Evolutionary conservation across 768 basidiomycete species (phyloP).

Genomic region (Sporobolomyces phaffii): DNA sequence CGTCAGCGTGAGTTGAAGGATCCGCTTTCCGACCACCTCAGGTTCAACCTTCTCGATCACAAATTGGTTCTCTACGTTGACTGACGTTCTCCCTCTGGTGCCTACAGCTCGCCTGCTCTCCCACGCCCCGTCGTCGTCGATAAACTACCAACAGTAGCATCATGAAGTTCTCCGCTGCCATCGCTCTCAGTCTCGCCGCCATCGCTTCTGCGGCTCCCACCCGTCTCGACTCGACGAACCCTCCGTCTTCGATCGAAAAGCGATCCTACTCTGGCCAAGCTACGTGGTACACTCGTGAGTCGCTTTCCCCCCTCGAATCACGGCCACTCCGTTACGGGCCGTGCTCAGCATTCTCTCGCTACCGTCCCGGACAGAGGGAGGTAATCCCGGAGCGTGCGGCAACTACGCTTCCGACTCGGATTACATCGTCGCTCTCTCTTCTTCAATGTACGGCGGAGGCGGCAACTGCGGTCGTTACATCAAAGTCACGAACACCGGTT

Average conservation of each 20-base stretch:
- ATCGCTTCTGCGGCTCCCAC: constrained; percentile 33
- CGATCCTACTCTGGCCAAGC: constrained; percentile 45
- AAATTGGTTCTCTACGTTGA: not conserved
- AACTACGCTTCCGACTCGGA: constrained; percentile 53
- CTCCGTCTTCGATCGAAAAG: not conserved
- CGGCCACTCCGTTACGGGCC: too few species aligned
- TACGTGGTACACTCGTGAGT: constrained; percentile 56
- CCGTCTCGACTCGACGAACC: not conserved
- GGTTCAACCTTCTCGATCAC: not conserved
- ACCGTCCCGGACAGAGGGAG: constrained; percentile 49
- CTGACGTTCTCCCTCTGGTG: not conserved
- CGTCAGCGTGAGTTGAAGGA: not conserved
- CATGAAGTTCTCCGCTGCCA: not conserved
- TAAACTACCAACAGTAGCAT: not conserved
- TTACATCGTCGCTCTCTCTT: constrained; percentile 52
- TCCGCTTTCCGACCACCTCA: not conserved
- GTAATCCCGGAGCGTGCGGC: constrained; percentile 75
- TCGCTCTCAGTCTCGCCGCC: constrained; percentile 4
- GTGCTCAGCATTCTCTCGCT: not conserved
- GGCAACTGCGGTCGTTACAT: constrained; percentile 22
- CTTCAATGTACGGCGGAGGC: constrained; percentile 52
- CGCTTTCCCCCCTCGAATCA: not conserved
- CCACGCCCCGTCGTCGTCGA: not conserved
- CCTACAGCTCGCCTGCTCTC: not conserved
- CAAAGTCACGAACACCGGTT: constrained; percentile 29